Evolutionary conservation across 345 rosid genomes (phyloP).

Genomic region (Acer campestre): DNA sequence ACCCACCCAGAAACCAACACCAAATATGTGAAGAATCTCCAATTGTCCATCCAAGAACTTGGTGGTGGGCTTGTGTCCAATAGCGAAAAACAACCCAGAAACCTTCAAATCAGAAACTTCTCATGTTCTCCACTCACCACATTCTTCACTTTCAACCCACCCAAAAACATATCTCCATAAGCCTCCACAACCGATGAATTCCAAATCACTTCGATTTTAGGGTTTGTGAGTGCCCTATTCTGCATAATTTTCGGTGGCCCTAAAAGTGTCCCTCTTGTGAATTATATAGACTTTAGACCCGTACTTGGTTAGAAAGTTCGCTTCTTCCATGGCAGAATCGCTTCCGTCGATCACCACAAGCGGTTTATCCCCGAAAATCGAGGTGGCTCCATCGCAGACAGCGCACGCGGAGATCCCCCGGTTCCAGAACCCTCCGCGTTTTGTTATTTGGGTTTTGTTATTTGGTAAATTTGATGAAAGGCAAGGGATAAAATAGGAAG

Average conservation of each 20-base stretch:
- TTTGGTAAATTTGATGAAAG: no score
- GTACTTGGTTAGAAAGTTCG: conserved; percentile 81
- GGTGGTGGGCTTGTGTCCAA: conserved; percentile 97
- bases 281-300: conserved; percentile 83
- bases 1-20: no score
- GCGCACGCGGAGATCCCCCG: conserved; percentile 95
- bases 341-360: conserved; percentile 94
- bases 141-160: conserved; percentile 83
- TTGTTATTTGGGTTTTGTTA: no score
- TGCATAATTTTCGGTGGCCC: conserved; percentile 99
- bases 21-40: no score
- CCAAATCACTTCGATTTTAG: conserved; percentile 87
- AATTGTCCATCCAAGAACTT: conserved; percentile 83
- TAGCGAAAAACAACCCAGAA: conserved; percentile 88
- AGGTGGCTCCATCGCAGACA: conserved; percentile 99
- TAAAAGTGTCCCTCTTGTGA: conserved; percentile 78
- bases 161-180: conserved; percentile 64
- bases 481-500: no score
- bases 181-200: conserved; percentile 75
- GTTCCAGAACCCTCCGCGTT: conserved; percentile 79
- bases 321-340: conserved; percentile 98
- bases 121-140: conserved; percentile 58
- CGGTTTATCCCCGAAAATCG: conserved; percentile 76
- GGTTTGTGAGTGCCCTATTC: conserved; percentile 57
- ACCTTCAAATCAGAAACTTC: conserved; percentile 73